These are phyloP conservation scores for Solanum hybrid DNA, from an alignment of 305 asterid genomes.

Conservation along the genomic window DNA sequence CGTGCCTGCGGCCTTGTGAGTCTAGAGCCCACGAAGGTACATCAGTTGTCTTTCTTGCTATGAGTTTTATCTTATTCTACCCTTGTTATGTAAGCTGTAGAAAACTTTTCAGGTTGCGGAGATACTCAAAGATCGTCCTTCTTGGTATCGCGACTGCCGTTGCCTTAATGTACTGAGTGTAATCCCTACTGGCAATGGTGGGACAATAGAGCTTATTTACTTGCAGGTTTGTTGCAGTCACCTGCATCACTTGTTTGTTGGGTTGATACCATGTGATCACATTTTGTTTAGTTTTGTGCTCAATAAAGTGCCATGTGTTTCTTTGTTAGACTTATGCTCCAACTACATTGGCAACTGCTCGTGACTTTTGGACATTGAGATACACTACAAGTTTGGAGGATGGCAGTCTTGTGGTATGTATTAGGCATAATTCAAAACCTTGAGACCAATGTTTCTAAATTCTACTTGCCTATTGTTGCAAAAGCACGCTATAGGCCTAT, in stretches of 20 bases:
- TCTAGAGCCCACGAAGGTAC: conserved; percentile 95
- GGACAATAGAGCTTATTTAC: conserved; percentile 82
- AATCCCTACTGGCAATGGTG: conserved; percentile 86
- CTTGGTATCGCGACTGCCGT: conserved; percentile 94
- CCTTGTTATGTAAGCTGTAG: background rate
- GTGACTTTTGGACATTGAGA: conserved; percentile 90
- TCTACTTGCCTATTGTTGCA: background rate
- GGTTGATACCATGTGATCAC: background rate
- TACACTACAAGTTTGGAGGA: conserved; percentile 77
- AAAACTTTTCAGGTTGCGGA: conserved; percentile 54
- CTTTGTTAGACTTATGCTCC: conserved; percentile 75
- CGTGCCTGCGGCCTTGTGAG: conserved; percentile 99
- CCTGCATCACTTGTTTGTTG: background rate
- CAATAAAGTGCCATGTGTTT: background rate
- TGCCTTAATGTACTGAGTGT: conserved; percentile 63
- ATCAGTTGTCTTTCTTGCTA: background rate
- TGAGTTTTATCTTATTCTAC: background rate
- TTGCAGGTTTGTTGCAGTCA: conserved; percentile 57
- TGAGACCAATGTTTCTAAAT: background rate
- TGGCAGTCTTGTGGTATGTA: conserved; percentile 61
- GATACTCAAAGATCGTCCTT: conserved; percentile 90
- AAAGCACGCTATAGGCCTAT: background rate
- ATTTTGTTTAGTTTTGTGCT: background rate
- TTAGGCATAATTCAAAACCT: background rate
- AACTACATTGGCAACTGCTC: conserved; percentile 88